phyloP scores from a whole-genome alignment of 306 rosid genomes.

The Fagus sylvatica region DNA sequence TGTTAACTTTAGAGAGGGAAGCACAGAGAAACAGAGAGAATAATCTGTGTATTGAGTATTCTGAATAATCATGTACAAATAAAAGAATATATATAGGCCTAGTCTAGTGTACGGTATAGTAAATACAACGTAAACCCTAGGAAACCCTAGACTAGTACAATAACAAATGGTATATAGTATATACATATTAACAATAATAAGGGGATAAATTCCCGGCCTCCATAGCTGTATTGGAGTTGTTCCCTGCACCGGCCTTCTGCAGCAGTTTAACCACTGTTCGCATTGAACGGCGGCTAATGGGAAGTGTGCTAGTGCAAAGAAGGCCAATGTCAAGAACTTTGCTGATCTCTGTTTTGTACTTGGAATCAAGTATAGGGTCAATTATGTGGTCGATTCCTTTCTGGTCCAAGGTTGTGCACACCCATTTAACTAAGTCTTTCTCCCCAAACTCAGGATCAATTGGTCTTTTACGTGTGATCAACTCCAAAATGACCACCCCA shows the following conservation, averaged over 20 bases:
- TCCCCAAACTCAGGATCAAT: conserved; percentile 63
- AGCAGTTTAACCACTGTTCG: conserved; percentile 67
- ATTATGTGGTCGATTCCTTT: conserved; percentile 53
- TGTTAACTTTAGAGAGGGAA: too few species aligned
- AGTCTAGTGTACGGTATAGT: too few species aligned
- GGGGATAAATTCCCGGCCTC: conserved; percentile 57
- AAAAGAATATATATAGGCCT: too few species aligned
- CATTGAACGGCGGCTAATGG: conserved; percentile 75
- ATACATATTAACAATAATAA: too few species aligned
- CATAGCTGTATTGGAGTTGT: conserved; percentile 31
- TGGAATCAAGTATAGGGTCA: conserved; percentile 45
- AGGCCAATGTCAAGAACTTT: conserved; percentile 57
- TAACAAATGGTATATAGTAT: too few species aligned
- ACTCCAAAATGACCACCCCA: conserved; percentile 75
- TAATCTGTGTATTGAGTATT: too few species aligned
- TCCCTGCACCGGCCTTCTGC: conserved; percentile 43
- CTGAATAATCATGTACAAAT: too few species aligned
- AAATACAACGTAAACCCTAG: too few species aligned
- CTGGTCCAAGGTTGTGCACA: conserved; percentile 38
- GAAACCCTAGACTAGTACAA: too few species aligned
- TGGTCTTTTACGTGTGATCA: conserved; percentile 69
- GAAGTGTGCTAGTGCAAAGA: conserved; percentile 56
- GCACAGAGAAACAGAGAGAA: too few species aligned
- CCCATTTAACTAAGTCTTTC: conserved; percentile 68
- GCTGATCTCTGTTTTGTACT: conserved; percentile 48